Percentiles rank a stretch among this genome's conserved stretches.
These are phyloP conservation scores for Ogataea methylovora DNA, from an alignment of 805 yeast species.

Conservation along the genomic window DNA sequence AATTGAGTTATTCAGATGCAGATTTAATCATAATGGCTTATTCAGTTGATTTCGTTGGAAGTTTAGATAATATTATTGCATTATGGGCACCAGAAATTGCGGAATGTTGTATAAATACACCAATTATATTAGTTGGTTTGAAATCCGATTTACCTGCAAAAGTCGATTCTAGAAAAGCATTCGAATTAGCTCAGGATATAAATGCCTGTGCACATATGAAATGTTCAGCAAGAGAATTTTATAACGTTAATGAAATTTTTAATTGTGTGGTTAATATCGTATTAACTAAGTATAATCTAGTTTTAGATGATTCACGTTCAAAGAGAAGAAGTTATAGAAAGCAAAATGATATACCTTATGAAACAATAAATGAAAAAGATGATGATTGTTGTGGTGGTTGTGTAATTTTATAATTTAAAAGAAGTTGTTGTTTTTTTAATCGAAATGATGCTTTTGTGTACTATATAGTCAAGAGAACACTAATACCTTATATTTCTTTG, in stretches of 20 bases:
- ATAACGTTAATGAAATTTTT: conserved; percentile 63
- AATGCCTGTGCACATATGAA: conserved; percentile 69
- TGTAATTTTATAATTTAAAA: too few relatives aligned
- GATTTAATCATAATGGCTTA: conserved; percentile 73
- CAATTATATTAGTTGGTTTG: conserved; percentile 75
- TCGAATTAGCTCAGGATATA: conserved; percentile 28
- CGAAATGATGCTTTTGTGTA: too few relatives aligned
- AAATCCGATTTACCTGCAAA: conserved; percentile 51
- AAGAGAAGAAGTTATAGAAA: too few relatives aligned
- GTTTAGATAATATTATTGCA: conserved; percentile 67
- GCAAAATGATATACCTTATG: too few relatives aligned
- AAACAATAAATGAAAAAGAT: too few relatives aligned
- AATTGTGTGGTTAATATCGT: conserved; percentile 34
- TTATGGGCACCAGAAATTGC: conserved; percentile 84
- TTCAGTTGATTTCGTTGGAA: conserved; percentile 52
- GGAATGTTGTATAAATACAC: conserved; percentile 76
- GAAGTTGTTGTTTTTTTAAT: too few relatives aligned
- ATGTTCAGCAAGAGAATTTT: conserved; percentile 70
- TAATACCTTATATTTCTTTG: too few relatives aligned
- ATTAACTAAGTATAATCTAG: neutral
- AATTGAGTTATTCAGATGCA: conserved; percentile 72
- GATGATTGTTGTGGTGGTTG: too few relatives aligned
- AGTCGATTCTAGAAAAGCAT: conserved; percentile 15
- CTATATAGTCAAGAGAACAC: too few relatives aligned
- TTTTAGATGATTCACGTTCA: too few relatives aligned